These are phyloP conservation scores for Stagonosporopsis rhizophila DNA, from an alignment of 2,329 filamentous ascomycete genomes.

Conservation along the genomic window DNA sequence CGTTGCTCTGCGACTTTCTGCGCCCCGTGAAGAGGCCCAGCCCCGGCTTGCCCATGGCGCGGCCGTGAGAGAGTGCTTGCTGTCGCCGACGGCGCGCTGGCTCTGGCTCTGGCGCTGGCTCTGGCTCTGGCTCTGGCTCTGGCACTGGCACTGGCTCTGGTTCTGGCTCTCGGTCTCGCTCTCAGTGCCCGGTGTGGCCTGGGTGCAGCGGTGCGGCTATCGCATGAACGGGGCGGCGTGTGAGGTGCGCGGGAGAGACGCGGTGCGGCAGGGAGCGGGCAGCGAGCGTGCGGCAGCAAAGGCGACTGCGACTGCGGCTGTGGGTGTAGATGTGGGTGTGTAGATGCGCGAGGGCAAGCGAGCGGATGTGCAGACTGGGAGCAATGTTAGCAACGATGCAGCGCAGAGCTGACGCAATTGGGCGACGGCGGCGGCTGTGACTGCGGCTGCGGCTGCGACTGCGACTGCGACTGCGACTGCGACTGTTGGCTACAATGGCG, in stretches of 20 bases:
- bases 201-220: conserved; percentile 20
- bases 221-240: conserved; percentile 27
- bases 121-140: no score
- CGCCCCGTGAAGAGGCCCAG: conserved; percentile 44
- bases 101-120: no score
- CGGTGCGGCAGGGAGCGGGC: conserved; percentile 6
- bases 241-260: no score
- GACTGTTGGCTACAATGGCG: not conserved
- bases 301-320: not conserved
- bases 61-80: no score
- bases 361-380: not conserved
- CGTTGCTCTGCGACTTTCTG: conserved; percentile 49
- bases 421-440: not conserved
- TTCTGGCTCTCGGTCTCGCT: no score
- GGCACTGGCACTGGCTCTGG: no score
- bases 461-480: not conserved
- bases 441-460: not conserved
- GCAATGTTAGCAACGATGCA: conserved; percentile 12
- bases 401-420: conserved; percentile 2
- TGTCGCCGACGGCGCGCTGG: conserved; percentile 16
- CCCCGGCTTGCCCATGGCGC: conserved; percentile 41
- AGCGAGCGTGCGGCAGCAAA: not conserved
- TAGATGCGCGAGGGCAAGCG: not conserved
- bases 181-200: conserved; percentile 29
- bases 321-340: no score